These are phyloP conservation scores for Calonectria hawksworthii DNA, from an alignment of 2,329 filamentous ascomycete genomes.

Conservation along the genomic window DNA sequence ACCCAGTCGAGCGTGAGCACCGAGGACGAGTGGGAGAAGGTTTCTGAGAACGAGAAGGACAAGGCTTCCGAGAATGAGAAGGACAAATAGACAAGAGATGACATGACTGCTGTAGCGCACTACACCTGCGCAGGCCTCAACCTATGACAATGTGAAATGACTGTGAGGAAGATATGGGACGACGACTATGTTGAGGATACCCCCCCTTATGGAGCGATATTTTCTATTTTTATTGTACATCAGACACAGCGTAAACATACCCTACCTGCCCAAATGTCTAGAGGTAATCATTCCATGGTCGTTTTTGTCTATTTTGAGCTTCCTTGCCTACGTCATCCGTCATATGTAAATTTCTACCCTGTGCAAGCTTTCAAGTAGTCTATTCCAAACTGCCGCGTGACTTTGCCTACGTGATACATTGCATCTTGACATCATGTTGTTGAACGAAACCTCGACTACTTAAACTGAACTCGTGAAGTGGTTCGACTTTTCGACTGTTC, in stretches of 20 bases:
- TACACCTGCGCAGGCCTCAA: neutral
- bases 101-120: neutral
- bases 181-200: slow-evolving; percentile 43
- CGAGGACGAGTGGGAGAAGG: slow-evolving; percentile 98
- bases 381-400: neutral
- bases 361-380: neutral
- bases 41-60: slow-evolving; percentile 79
- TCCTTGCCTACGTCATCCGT: neutral
- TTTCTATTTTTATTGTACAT: slow-evolving; percentile 42
- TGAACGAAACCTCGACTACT: neutral
- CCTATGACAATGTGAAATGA: slow-evolving; percentile 2
- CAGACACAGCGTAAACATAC: slow-evolving; percentile 36
- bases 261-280: slow-evolving; percentile 17
- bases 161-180: slow-evolving; percentile 1
- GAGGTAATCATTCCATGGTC: slow-evolving; percentile 25
- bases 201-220: slow-evolving; percentile 38
- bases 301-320: slow-evolving; percentile 6
- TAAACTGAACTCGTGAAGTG: neutral
- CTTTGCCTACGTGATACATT: neutral
- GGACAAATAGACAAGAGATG: slow-evolving; percentile 57
- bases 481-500: too few species aligned
- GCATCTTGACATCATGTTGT: neutral
- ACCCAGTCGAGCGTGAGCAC: slow-evolving; percentile 77
- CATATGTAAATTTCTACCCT: neutral
- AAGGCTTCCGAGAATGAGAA: slow-evolving; percentile 66